Conservation (phyloP, 208 protist genomes). For the Leishmania tarentolae region DNA sequence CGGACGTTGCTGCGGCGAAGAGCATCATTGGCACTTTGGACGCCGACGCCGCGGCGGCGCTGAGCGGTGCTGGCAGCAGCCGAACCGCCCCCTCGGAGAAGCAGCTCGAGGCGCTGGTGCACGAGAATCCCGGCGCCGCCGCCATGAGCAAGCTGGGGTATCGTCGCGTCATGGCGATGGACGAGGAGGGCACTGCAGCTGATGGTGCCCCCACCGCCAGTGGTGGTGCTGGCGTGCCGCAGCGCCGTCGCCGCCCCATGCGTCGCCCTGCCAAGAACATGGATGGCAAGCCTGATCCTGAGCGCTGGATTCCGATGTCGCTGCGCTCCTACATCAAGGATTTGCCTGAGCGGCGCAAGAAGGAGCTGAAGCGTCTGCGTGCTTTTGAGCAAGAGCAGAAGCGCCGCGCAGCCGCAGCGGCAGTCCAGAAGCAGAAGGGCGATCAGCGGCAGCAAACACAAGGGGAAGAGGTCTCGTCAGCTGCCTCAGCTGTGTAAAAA, state of each 20-base stretch:
- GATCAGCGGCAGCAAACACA: not conserved
- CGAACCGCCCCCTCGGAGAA: constrained; percentile 25
- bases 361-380: constrained; percentile 80
- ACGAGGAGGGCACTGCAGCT: not conserved
- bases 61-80: not conserved
- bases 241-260: constrained; percentile 42
- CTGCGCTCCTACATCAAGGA: constrained; percentile 86
- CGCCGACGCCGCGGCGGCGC: constrained; percentile 11
- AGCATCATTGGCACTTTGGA: constrained; percentile 18
- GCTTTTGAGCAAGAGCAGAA: constrained; percentile 87
- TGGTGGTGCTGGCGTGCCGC: constrained; percentile 11
- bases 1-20: constrained; percentile 46
- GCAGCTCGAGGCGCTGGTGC: constrained; percentile 40
- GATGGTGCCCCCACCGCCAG: not conserved
- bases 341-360: constrained; percentile 76
- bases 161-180: constrained; percentile 39
- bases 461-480: not conserved
- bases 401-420: constrained; percentile 42
- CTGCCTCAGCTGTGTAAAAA: not conserved
- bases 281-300: constrained; percentile 74
- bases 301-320: constrained; percentile 87
- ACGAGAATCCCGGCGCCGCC: constrained; percentile 43
- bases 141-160: constrained; percentile 70
- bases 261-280: constrained; percentile 70
- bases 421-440: constrained; percentile 25